Evolutionary conservation across 1,139 yeast genomes (phyloP).

Genomic region (Wickerhamomyces sp.): DNA sequence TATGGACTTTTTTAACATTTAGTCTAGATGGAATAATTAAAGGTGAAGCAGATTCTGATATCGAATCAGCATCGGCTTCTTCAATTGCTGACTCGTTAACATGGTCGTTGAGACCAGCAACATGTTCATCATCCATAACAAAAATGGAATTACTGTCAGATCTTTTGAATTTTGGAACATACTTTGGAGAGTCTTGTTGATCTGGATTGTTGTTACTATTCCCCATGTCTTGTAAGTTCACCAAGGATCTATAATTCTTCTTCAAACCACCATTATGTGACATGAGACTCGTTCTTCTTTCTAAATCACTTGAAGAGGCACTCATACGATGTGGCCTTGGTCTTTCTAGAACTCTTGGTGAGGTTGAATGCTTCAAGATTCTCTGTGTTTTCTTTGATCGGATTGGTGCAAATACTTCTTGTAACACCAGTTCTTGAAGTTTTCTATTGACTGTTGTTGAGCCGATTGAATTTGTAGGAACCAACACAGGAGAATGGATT

Average conservation of each 20-base stretch:
- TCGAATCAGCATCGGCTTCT: slow-evolving; percentile 11
- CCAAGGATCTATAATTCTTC: slow-evolving; percentile 20
- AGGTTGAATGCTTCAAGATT: slow-evolving; percentile 10
- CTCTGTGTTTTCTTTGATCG: slow-evolving; percentile 11
- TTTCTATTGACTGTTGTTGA: slow-evolving; percentile 62
- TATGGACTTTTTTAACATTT: slow-evolving; percentile 37
- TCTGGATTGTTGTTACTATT: neutral
- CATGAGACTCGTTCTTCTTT: slow-evolving; percentile 13
- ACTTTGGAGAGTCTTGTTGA: neutral
- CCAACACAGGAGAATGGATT: slow-evolving; percentile 10
- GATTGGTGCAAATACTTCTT: slow-evolving; percentile 65
- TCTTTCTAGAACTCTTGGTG: slow-evolving; percentile 15
- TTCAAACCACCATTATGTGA: slow-evolving; percentile 5
- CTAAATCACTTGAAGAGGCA: slow-evolving; percentile 25
- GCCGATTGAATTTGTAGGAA: slow-evolving; percentile 35
- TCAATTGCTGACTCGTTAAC: neutral
- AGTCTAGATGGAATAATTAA: slow-evolving; percentile 14
- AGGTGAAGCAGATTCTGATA: slow-evolving; percentile 14
- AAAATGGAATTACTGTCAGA: slow-evolving; percentile 22
- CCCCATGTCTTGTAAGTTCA: slow-evolving; percentile 16
- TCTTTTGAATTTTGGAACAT: slow-evolving; percentile 11
- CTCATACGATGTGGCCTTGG: slow-evolving; percentile 16
- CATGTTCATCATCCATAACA: slow-evolving; percentile 22
- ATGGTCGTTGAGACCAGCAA: neutral
- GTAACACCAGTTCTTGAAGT: slow-evolving; percentile 59